Conservation (phyloP, 352 stramenopile species). For the Chloridella minuta region DNA sequence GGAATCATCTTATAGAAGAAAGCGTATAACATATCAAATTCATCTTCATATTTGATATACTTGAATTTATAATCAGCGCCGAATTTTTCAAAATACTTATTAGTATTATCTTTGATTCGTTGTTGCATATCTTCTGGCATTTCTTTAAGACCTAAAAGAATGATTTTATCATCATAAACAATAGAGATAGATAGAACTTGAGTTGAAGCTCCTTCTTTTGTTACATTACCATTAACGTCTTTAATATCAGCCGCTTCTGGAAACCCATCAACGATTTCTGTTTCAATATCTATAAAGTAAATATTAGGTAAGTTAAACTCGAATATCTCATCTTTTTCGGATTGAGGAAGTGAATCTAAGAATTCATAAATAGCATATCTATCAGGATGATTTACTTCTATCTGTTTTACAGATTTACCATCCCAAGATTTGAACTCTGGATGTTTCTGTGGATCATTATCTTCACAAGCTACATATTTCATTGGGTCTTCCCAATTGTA, state of each 20-base stretch:
- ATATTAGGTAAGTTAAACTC: neutral
- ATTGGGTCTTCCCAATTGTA: no score
- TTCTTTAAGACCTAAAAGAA: neutral
- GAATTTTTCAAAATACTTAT: conserved; percentile 2
- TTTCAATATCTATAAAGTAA: neutral
- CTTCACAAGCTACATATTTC: no score
- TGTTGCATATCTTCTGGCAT: neutral
- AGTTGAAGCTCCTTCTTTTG: neutral
- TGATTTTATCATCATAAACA: neutral
- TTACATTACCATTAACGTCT: neutral
- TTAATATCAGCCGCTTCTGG: neutral
- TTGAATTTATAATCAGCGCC: neutral
- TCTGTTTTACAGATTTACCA: neutral
- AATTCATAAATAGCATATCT: neutral
- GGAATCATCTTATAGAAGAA: neutral
- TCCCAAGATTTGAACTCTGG: neutral
- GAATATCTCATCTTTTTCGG: neutral
- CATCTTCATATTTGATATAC: neutral
- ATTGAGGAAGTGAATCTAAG: neutral
- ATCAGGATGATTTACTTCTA: neutral
- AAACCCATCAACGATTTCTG: neutral
- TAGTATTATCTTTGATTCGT: neutral
- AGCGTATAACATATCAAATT: neutral
- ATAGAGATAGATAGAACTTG: neutral
- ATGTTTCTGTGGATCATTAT: neutral